phyloP scores from a whole-genome alignment of 2,329 filamentous ascomycete species.

The Pseudocercospora eumusae region DNA sequence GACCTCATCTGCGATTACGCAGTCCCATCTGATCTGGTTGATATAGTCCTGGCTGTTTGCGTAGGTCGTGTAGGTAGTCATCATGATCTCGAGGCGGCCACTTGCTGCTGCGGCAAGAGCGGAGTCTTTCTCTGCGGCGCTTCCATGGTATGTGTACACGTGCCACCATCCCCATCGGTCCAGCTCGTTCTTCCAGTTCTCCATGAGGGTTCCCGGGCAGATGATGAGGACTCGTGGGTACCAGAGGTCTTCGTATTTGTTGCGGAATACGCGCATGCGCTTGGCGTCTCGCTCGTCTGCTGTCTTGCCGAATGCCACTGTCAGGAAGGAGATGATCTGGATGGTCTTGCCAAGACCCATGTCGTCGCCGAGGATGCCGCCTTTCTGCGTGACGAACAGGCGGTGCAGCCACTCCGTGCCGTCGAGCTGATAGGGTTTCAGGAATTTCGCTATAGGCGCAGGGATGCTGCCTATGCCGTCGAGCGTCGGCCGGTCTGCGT shows the following conservation, averaged over 20 bases:
- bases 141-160: slow-evolving; percentile 76
- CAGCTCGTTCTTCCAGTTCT: slow-evolving; percentile 88
- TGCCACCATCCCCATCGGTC: slow-evolving; percentile 96
- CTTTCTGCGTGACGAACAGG: slow-evolving; percentile 86
- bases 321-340: slow-evolving; percentile 89
- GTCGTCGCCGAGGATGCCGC: slow-evolving; percentile 89
- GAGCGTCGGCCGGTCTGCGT: slow-evolving; percentile 70
- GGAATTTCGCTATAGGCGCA: slow-evolving; percentile 83
- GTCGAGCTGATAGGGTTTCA: slow-evolving; percentile 87
- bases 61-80: slow-evolving; percentile 93
- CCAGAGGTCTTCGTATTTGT: slow-evolving; percentile 62
- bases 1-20: slow-evolving; percentile 90
- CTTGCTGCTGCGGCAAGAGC: slow-evolving; percentile 61
- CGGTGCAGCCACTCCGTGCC: slow-evolving; percentile 84
- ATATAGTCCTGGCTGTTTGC: slow-evolving; percentile 71
- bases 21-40: slow-evolving; percentile 90
- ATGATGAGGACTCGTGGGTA: slow-evolving; percentile 84
- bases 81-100: slow-evolving; percentile 82
- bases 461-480: slow-evolving; percentile 81
- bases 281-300: slow-evolving; percentile 83
- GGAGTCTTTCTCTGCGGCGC: slow-evolving; percentile 52
- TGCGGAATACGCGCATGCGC: slow-evolving; percentile 81
- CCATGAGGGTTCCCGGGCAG: slow-evolving; percentile 83
- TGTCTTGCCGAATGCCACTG: slow-evolving; percentile 90
- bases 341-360: slow-evolving; percentile 98